Evolutionary conservation across 1,284 basidiomycete species (phyloP), one percentile per base, ranked within the genome.

Genomic region (Meira nashicola): DNA sequence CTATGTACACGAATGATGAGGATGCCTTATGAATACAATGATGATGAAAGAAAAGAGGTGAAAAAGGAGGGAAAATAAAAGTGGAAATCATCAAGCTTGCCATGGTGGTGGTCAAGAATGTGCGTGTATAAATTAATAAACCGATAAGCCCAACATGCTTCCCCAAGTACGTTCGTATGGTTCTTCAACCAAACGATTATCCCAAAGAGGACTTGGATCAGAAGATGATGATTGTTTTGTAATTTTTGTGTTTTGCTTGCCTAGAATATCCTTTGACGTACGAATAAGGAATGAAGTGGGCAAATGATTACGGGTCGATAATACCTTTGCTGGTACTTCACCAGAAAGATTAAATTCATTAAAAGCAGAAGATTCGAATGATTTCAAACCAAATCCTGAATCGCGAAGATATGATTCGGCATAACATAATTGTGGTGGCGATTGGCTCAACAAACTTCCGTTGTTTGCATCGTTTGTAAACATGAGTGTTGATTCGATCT

Each of bases 101-200:
- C 28, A 33, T 33, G 4, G 28, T 4, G 28, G 28, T 33, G 28
- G 28, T 33, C 28, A 33, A 33, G 28, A 33, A 3, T 33, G 28
- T 33, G 28, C 28, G 28, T 33, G 8, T 33, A 33, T 4, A 33
- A 33, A 33, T 33, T 33, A 33, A 33, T 33, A 33, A 33, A 33
- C 28, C 28, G 28, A 33, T 33, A 33, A 33, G 12, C 46, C 46
- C 17, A 48, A 23, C 12, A 48, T 19, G 25, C 46, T 48, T 14
- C 46, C 25, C 46, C 46, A 48, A 48, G 46, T 21, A 21, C 46
- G 46, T 48, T 48, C 17, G 21, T 48, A 48, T 15, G 40, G 40
- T 14, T 48, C 23, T 25, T 48, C 46, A 8, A 25, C 12, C 17
- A 15, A 48, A 14, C 46, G 46, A 48, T 48, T 48, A 25, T 48